phyloP scores from a whole-genome alignment of 2,329 filamentous ascomycete species.

The Emmonsiellopsis sp. region DNA sequence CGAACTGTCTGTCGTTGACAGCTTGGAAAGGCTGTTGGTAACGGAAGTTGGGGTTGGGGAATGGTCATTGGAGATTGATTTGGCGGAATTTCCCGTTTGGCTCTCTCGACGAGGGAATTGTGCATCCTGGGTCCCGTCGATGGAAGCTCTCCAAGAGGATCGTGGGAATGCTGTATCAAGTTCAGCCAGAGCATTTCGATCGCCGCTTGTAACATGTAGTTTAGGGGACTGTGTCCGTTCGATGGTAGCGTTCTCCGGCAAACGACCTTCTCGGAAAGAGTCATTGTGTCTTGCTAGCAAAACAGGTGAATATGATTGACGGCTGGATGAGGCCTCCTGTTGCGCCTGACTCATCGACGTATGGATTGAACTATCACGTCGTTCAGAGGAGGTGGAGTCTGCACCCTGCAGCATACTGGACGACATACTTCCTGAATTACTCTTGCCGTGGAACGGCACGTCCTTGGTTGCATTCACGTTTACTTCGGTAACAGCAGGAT shows the following conservation, averaged over 20 bases:
- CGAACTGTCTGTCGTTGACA: constrained; percentile 18
- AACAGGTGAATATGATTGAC: constrained; percentile 24
- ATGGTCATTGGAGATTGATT: constrained; percentile 21
- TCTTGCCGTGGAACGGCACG: constrained; percentile 18
- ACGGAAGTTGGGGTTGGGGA: constrained; percentile 18
- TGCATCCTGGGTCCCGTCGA: constrained; percentile 19
- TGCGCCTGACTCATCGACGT: constrained; percentile 22
- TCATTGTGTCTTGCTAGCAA: constrained; percentile 20
- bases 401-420: constrained; percentile 21
- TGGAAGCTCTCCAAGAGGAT: constrained; percentile 12
- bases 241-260: constrained; percentile 15
- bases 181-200: constrained; percentile 21
- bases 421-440: constrained; percentile 22
- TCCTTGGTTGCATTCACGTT: constrained; percentile 30
- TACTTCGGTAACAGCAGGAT: constrained; percentile 36
- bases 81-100: constrained; percentile 21
- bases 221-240: constrained; percentile 10
- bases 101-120: constrained; percentile 23
- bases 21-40: constrained; percentile 21
- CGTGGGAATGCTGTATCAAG: constrained; percentile 17
- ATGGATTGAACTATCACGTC: constrained; percentile 21
- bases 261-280: constrained; percentile 17
- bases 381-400: constrained; percentile 20
- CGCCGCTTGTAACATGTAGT: constrained; percentile 9
- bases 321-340: constrained; percentile 18